Percentiles rank a stretch among this genome's conserved stretches.
Conservation (phyloP, 257 asterid species). For the Hygrophila difformis region DNA sequence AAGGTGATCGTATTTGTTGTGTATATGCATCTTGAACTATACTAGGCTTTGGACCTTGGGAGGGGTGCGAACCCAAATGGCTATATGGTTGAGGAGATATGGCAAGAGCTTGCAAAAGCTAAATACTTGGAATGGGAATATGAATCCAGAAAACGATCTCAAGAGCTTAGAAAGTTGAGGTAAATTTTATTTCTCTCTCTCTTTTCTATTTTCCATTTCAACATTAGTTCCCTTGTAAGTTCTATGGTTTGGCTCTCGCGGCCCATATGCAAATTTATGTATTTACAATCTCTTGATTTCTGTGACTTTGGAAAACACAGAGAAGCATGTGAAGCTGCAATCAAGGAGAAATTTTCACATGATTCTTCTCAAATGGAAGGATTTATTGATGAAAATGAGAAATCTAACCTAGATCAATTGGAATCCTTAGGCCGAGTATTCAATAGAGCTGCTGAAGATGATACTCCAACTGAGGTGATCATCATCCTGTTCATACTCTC, state of each 20-base stretch:
- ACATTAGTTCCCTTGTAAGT: no score
- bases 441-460: slow-evolving; percentile 54
- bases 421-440: slow-evolving; percentile 50
- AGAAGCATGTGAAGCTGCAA: slow-evolving; percentile 65
- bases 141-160: slow-evolving; percentile 55
- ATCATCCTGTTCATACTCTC: neutral
- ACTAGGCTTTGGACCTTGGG: slow-evolving; percentile 81
- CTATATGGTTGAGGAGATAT: slow-evolving; percentile 86
- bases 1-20: slow-evolving; percentile 10
- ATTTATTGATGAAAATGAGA: slow-evolving; percentile 33
- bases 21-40: slow-evolving; percentile 11
- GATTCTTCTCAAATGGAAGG: slow-evolving; percentile 39
- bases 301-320: slow-evolving; percentile 33
- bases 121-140: slow-evolving; percentile 75
- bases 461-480: slow-evolving; percentile 58
- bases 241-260: no score
- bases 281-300: no score
- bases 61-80: slow-evolving; percentile 57
- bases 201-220: neutral
- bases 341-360: slow-evolving; percentile 48
- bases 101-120: slow-evolving; percentile 90
- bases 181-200: slow-evolving; percentile 16
- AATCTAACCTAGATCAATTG: slow-evolving; percentile 29
- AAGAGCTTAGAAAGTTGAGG: slow-evolving; percentile 73
- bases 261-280: no score